These are phyloP conservation scores for Xylaria bambusicola DNA, from an alignment of 495 filamentous ascomycete genomes.

Conservation along the genomic window DNA sequence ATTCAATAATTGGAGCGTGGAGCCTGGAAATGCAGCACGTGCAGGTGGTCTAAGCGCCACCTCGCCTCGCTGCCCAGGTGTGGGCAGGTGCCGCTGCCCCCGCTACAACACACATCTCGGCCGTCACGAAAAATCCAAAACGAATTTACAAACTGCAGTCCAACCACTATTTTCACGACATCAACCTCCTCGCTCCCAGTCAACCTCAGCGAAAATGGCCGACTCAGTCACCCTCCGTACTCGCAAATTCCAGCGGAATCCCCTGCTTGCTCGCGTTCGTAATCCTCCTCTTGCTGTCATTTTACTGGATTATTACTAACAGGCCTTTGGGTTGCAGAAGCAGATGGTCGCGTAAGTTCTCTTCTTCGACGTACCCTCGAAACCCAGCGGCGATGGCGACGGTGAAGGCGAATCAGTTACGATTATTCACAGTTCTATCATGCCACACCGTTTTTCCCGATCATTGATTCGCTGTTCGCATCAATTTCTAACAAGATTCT, in stretches of 20 bases:
- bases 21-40: neutral
- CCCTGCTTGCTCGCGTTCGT: slow-evolving; percentile 70
- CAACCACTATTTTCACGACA: slow-evolving; percentile 13
- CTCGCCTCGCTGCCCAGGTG: slow-evolving; percentile 18
- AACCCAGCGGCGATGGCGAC: neutral
- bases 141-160: slow-evolving; percentile 21
- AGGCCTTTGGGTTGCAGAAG: slow-evolving; percentile 47
- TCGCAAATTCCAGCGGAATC: slow-evolving; percentile 99
- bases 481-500: slow-evolving; percentile 22
- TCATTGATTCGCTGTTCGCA: neutral
- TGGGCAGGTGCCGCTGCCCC: slow-evolving; percentile 16
- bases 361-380: slow-evolving; percentile 18
- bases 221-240: slow-evolving; percentile 96
- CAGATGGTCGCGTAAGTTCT: slow-evolving; percentile 99
- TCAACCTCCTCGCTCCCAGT: slow-evolving; percentile 24
- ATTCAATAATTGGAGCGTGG: neutral
- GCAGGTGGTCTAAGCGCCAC: slow-evolving; percentile 16
- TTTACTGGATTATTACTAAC: slow-evolving; percentile 14
- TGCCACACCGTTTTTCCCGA: too few species aligned
- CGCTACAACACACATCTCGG: slow-evolving; percentile 24
- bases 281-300: neutral
- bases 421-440: too few species aligned
- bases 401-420: neutral
- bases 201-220: slow-evolving; percentile 69
- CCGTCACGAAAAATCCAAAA: slow-evolving; percentile 25